Evolutionary conservation across 1,284 basidiomycete genomes (phyloP), one percentile per base, ranked within the genome.

Genomic region (Cerrena zonata): DNA sequence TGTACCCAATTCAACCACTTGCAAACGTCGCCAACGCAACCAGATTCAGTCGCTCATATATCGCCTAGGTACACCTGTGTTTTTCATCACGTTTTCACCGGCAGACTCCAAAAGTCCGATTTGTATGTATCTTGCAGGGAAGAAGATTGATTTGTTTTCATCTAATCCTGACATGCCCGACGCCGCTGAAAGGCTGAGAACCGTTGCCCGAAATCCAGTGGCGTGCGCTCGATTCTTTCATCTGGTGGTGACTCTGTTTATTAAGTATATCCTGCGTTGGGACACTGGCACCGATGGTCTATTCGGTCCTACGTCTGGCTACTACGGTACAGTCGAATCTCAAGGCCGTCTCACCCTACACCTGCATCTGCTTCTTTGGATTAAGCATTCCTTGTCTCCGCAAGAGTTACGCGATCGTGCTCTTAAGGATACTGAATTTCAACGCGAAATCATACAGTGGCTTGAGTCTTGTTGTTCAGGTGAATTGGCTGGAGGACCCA

Each of bases 21-120:
- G 52, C 2, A 65, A 65, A 39, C 69, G 69, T n/a, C 2, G 42
- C 2, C 53, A 51, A 47, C 36, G 66, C 19, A 67, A 67, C 54
- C 65, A 74, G 48, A 66, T 73, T 2, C 69, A 68, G 68, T 65
- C 69, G 1, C 42, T 73, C 3, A 68, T 66, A n/a, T 55, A 52
- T 7, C 57, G 57, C 42, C 15, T 52, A 18, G 68, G 70, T 24
- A 60, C 68, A 4, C 69, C 69, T 1, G 55, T 56, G 0, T 71
- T 67, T 66, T 72, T 64, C 51, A 68, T 72, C 39, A 41, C 39
- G 10, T 41, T n/a, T 41, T 5, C 21, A 10, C 18, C 21, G 7
- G 7, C 7, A 5, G 21, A 41, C 39, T 41, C 18, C 18, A 41
- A 41, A 18, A 41, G 21, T 41, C 39, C 39, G 7, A 41, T 41